Conservation (phyloP, 2,329 filamentous ascomycete species). For the Coniosporium tulheliwenetii region DNA sequence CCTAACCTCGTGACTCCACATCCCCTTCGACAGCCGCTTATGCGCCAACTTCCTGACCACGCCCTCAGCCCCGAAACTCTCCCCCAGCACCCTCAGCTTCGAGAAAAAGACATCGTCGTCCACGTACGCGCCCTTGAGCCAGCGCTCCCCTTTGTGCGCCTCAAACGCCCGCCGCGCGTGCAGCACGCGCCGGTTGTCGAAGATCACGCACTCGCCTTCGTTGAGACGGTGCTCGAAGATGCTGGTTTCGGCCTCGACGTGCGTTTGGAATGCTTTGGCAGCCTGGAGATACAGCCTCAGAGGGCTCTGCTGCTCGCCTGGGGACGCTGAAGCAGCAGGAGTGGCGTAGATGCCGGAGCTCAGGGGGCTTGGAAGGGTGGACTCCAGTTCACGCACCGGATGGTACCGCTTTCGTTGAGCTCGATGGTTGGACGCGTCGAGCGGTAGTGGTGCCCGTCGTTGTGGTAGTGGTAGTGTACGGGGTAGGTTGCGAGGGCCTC, state of each 20-base stretch:
- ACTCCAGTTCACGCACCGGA: constrained; percentile 17
- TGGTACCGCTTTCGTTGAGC: constrained; percentile 13
- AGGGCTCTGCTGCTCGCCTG: not conserved
- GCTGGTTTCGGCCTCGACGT: constrained; percentile 41
- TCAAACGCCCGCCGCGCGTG: constrained; percentile 74
- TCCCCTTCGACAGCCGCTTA: too few species aligned
- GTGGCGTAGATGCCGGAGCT: not conserved
- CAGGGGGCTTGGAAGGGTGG: constrained; percentile 20
- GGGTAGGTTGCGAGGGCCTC: constrained; percentile 25
- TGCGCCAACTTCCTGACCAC: too few species aligned
- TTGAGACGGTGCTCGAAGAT: constrained; percentile 58
- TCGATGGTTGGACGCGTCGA: constrained; percentile 41
- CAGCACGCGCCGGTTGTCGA: constrained; percentile 73
- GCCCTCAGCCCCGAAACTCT: too few species aligned
- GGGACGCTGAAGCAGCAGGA: constrained; percentile 1
- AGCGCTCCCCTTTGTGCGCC: constrained; percentile 48
- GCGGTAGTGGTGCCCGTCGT: constrained; percentile 47
- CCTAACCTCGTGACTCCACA: too few species aligned
- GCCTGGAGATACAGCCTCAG: constrained; percentile 31
- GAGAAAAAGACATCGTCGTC: constrained; percentile 45
- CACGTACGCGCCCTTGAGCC: constrained; percentile 78
- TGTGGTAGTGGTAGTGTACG: constrained; percentile 53
- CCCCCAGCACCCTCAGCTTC: constrained; percentile 9
- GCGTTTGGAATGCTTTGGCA: constrained; percentile 38
- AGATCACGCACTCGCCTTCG: constrained; percentile 81